These are phyloP conservation scores for Silene vulgaris DNA, from an alignment of 179 eudicot genomes.

Conservation along the genomic window DNA sequence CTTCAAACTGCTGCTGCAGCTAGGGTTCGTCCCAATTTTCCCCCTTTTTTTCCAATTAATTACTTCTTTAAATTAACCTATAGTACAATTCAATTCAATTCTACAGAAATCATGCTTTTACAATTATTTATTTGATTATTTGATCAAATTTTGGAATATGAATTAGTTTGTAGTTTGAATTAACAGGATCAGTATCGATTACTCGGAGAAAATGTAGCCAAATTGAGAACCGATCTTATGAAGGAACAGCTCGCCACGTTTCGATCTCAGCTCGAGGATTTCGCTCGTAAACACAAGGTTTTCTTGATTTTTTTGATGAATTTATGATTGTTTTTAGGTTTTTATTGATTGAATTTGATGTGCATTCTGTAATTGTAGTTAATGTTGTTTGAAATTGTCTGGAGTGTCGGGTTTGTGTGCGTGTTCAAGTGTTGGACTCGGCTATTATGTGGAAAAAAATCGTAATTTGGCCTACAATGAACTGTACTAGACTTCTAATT, in stretches of 20 bases:
- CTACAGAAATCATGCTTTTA: neutral
- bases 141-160: neutral
- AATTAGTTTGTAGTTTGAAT: neutral
- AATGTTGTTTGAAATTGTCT: neutral
- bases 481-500: neutral
- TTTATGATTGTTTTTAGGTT: neutral
- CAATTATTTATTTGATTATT: neutral
- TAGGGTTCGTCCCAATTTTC: conserved; percentile 44
- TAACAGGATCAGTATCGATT: conserved; percentile 74
- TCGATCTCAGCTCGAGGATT: conserved; percentile 85
- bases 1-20: conserved; percentile 85
- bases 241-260: conserved; percentile 88
- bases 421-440: neutral
- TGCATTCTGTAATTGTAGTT: neutral
- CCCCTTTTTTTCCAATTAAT: neutral
- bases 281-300: conserved; percentile 97
- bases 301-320: neutral
- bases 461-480: neutral
- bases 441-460: neutral
- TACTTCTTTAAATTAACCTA: neutral
- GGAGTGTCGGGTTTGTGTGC: neutral
- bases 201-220: conserved; percentile 89
- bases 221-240: conserved; percentile 83
- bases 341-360: neutral
- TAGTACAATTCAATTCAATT: neutral